A percentile compares a stretch with the other conserved stretches of the same genome.
phyloP scores from a whole-genome alignment of 2,329 filamentous ascomycete genomes.

The Pseudopithomyces maydicus region DNA sequence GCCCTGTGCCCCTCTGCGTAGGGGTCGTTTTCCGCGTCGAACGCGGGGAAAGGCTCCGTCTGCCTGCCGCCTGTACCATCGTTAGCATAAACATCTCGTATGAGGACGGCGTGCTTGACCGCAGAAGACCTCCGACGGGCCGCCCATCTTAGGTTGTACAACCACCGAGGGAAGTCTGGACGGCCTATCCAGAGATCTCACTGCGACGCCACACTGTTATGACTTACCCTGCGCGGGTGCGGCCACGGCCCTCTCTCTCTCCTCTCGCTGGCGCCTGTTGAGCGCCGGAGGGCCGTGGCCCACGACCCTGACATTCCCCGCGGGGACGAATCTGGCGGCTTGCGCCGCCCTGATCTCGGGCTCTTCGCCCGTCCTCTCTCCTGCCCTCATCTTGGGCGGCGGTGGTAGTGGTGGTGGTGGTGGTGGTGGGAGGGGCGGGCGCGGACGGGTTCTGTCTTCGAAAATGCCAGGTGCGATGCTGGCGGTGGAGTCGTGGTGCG shows the following conservation, averaged over 20 bases:
- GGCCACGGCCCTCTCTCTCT: background rate
- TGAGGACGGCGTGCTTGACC: too few species aligned
- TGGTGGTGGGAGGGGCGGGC: background rate
- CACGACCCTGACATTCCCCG: slow-evolving; percentile 23
- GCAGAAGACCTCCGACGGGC: too few species aligned
- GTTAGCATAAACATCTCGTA: too few species aligned
- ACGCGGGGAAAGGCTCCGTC: background rate
- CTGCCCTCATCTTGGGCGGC: slow-evolving; percentile 12
- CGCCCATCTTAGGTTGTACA: too few species aligned
- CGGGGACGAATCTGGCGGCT: slow-evolving; percentile 14
- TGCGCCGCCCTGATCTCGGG: slow-evolving; percentile 20
- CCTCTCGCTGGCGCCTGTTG: background rate
- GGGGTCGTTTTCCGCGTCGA: background rate
- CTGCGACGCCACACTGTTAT: background rate
- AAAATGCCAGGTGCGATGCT: too few species aligned
- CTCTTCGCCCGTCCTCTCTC: too few species aligned
- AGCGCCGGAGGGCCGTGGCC: background rate
- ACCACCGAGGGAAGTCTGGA: too few species aligned
- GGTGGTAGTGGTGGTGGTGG: slow-evolving; percentile 12
- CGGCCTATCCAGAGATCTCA: background rate
- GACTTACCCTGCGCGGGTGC: background rate
- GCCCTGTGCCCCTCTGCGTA: slow-evolving; percentile 18
- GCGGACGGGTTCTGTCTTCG: slow-evolving; percentile 6
- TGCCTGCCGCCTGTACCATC: too few species aligned
- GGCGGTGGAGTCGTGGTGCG: too few species aligned